Percentiles rank a stretch among this genome's conserved stretches.
Evolutionary conservation across 2,329 filamentous ascomycete species (phyloP).

Genomic region (Furcasterigmium furcatum): DNA sequence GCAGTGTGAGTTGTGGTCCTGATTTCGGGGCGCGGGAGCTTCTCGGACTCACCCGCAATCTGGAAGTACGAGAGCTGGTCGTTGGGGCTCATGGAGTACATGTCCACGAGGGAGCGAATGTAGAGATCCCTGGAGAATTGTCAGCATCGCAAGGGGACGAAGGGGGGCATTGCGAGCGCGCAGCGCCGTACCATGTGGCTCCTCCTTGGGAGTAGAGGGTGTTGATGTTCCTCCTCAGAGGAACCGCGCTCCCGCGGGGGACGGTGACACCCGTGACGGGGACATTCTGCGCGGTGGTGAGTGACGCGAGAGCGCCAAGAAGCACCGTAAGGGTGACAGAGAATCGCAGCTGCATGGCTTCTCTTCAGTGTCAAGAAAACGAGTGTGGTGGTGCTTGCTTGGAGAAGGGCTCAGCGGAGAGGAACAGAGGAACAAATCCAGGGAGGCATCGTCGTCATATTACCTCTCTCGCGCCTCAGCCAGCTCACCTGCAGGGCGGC

Average conservation of each 20-base stretch:
- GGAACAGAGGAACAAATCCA: too few relatives aligned
- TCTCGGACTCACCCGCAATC: slow-evolving; percentile 40
- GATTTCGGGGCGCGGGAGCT: too few relatives aligned
- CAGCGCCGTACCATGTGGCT: not conserved
- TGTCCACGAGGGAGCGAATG: slow-evolving; percentile 1
- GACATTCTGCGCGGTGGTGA: not conserved
- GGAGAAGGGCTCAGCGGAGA: slow-evolving; percentile 18
- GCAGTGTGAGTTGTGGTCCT: not conserved
- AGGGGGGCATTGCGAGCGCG: not conserved
- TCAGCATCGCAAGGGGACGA: not conserved
- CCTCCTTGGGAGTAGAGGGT: slow-evolving; percentile 2
- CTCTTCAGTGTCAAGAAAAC: slow-evolving; percentile 8
- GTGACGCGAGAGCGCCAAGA: not conserved
- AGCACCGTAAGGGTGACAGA: slow-evolving; percentile 1
- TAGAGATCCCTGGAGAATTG: slow-evolving; percentile 1
- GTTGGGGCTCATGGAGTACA: not conserved
- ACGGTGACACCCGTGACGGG: slow-evolving; percentile 3
- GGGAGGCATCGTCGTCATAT: too few relatives aligned
- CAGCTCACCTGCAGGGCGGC: too few relatives aligned
- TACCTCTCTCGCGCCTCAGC: too few relatives aligned
- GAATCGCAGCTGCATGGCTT: slow-evolving; percentile 3
- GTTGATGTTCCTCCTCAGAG: slow-evolving; percentile 2
- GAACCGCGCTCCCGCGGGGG: not conserved
- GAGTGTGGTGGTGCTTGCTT: slow-evolving; percentile 22
- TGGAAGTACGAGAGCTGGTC: slow-evolving; percentile 44